Base-by-base conservation (phyloP, 768 basidiomycete genomes). In the Suillus subluteus region DNA sequence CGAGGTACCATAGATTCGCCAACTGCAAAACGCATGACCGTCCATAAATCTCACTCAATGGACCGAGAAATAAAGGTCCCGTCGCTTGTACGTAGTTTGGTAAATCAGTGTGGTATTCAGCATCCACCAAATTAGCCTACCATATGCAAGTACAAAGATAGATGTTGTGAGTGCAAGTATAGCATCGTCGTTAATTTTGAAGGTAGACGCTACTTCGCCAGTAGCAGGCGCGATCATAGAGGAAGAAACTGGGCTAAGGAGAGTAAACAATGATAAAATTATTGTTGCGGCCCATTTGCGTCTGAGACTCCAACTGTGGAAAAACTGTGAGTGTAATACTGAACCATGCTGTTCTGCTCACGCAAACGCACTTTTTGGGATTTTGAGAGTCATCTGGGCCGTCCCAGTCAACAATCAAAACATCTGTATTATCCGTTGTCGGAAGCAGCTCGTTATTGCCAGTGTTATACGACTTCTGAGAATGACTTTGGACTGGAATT, bases 211-310 rank as follows among this genome's bases (percentile, higher is more conserved):
- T 0, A 93, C 69, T 63, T 86, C 81, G 4, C 68, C 66, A 0
- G 82, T 79, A 0, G 91, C 91, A 0, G 91, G 91, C 0, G 91
- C 88, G 1, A 92, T 79, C 87, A 91, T 91, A 6, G 91, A 86
- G 6, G 92, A 94, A 0, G 91, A 87, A 0, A 92, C 80, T 0
- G 91, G 89, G 6, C 81, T 82, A 41, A 91, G 89, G 72, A 91
- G 89, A 0, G 90, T 88, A 73, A 90, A 92, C 0, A 81, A 79
- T 0, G 90, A 90, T 0, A 91, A 85, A 40, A 90, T 81, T 23
- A 82, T 68, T 0, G 88, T 90, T 0, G 86, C 87, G 0, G 81
- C 83, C 91, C 89, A 91, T 81, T 89, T 91, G 70, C 78, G 79
- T 38, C 73, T 79, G 12, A 3, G 12, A 12, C 80, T 72, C 90